Evolutionary conservation across 495 filamentous ascomycete genomes (phyloP), one percentile per base, ranked within the genome.

Genomic region (Staphylotrichum tortipilum): DNA sequence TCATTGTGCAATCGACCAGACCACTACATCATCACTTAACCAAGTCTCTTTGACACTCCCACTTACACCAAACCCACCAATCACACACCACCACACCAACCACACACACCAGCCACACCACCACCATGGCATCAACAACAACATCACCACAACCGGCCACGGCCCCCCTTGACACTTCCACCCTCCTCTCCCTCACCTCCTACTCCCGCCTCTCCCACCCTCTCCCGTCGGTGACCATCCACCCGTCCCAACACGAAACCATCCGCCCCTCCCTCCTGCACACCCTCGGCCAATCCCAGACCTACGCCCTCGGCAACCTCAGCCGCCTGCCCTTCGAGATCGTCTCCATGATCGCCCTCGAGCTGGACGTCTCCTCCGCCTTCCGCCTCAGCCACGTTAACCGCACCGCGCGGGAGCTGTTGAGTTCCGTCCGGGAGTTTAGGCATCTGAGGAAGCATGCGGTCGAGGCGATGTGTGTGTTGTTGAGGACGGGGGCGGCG

Each of bases 301-400:
- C 14, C 24, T 33, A 21, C 8, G 35, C 29, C 46, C 35, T 49
- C 11, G 46, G 46, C 26, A 6, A 12, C 5, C 36, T 49, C 12
- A 21, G 35, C 0, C 17, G 46, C 28, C 46, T 49, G 35, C 46
- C 46, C 26, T 49, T 49, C 17, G 46, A 49, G 24, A 49, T 49
- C 12, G 35, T 49, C 2, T 49, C 46, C 18, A 23, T 49, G 10
- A 49, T 49, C 24, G 31, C 24, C 46, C 46, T 40, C 35, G 26
- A 30, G 12, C 47, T 49, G 15, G 47, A 49, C 47, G 47, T 42
- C 12, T 23, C 18, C 17, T 34, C 47, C 4, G 38, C 38, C 26
- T 11, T 49, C 7, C 47, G 47, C 14, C 35, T 49, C 47, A 41
- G 36, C 37, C 47, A 49, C 14, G 47, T 49, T 37, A 49, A 34